Evolutionary conservation across 2,329 filamentous ascomycete species (phyloP), one percentile per base, ranked within the genome.

Genomic region (Cladophialophora carrionii): DNA sequence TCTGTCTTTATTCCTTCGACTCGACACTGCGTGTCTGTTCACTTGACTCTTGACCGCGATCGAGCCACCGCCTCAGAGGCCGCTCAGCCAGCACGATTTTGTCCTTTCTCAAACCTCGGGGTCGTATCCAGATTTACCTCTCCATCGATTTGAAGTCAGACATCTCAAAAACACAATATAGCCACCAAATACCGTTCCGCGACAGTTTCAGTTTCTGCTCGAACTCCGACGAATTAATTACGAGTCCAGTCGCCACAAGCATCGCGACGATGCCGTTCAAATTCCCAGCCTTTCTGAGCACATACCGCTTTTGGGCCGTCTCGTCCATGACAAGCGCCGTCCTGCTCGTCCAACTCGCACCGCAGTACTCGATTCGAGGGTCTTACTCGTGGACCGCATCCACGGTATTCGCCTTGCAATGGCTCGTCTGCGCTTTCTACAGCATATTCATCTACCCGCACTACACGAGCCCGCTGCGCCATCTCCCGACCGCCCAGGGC

Each of bases 391-490:
- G 63, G 32, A 77, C 75, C 0, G 70, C 71, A 9, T 46, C 65
- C 2, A 32, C 71, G 9, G 58, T 74, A 1, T 72, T 74, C 34
- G 37, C 69, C 0, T 49, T 72, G 14, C 59, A 75, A 22, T 72
- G 67, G 37, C 6, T 70, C 2, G 64, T 70, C 6, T 73, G 70
- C 49, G 32, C 74, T 3, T 5, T 77, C 4, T 78, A 78, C 66
- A 63, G 49, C 29, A 72, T 84, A 0, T 57, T 87, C 9, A 70
- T 89, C 51, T 88, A 86, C 71, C 87, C 87, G 3, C 76, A 79
- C 37, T 84, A 81, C 65, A 77, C 89, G 65, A 87, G 82, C 46
- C 85, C 86, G 2, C 70, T 89, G 54, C 81, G 84, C 65, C 76
- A 86, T 71, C 73, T 90, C 34, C 86, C 86, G 3, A 76, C 78